Evolutionary conservation across 768 basidiomycete genomes (phyloP).

Genomic region (Pleurotus cornucopiae): DNA sequence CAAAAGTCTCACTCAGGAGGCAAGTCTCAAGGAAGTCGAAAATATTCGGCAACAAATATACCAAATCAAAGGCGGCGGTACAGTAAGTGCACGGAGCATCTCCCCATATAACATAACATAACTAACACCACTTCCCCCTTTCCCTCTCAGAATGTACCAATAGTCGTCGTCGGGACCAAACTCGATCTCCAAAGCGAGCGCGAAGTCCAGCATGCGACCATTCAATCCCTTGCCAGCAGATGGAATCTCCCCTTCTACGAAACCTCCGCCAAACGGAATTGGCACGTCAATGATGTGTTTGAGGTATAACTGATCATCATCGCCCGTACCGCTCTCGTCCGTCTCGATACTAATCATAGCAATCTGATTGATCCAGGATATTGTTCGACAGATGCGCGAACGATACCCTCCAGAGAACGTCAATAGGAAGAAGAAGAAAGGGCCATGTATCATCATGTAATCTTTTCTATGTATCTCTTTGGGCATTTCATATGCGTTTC

Average conservation of each 20-base stretch:
- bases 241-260: slow-evolving; percentile 82
- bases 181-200: slow-evolving; percentile 78
- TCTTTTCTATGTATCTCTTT: neutral
- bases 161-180: slow-evolving; percentile 86
- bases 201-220: slow-evolving; percentile 63
- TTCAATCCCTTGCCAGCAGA: slow-evolving; percentile 56
- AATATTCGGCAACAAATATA: slow-evolving; percentile 78
- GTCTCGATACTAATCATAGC: neutral
- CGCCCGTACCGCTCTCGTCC: neutral
- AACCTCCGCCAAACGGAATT: slow-evolving; percentile 83
- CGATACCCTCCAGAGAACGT: slow-evolving; percentile 51
- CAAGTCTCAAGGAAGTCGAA: slow-evolving; percentile 76
- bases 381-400: slow-evolving; percentile 68
- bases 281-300: slow-evolving; percentile 78
- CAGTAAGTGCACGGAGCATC: slow-evolving; percentile 29
- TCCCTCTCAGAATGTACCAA: slow-evolving; percentile 53
- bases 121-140: neutral
- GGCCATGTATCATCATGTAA: slow-evolving; percentile 40
- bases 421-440: slow-evolving; percentile 29
- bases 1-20: slow-evolving; percentile 73
- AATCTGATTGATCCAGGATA: slow-evolving; percentile 28
- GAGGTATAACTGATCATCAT: slow-evolving; percentile 25
- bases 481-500: neutral
- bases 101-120: neutral
- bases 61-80: slow-evolving; percentile 70